Evolutionary conservation across 768 basidiomycete species (phyloP), one percentile per base, ranked within the genome.

Genomic region (Kwoniella bestiolae): DNA sequence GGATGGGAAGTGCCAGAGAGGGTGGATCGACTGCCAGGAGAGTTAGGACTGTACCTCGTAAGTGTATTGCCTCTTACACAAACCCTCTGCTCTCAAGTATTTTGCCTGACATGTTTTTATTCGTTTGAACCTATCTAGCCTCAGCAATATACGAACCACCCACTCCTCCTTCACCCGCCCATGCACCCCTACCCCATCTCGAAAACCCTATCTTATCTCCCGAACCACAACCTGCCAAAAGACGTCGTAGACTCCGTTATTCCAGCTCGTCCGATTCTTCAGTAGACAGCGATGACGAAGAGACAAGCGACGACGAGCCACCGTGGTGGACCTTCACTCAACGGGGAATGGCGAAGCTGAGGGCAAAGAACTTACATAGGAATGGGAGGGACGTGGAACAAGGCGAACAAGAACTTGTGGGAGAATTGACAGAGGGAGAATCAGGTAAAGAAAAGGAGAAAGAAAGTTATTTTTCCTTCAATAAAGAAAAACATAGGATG

Each of bases 241-340:
- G 58, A 18, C 59, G 66, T 25, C 66, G 25, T 5, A 26, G 50
- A 46, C 16, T 70, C 8, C 56, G 66, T 11, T 72, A 72, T 41
- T 68, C 71, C 12, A 59, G 49, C 23, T 70, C 70, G n/a, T 64
- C 66, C 21, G 66, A 57, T 44, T 72, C 71, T 2, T 46, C 58
- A 6, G 65, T 51, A 11, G 67, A 65, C 26, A 52, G 31, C 14
- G 63, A 62, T 26, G 64, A 70, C 31, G 55, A n/a, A n/a, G n/a
- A 50, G 34, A 21, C 18, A 1, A 57, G 56, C 28, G 75, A 76
- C 44, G 72, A 74, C 11, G 75, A 76, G 23, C 66, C 70, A 2
- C 75, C 75, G 23, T 77, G 70, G 70, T 77, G 75, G 75, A 72
- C 73, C 0, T 77, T 77, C 49, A 77, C 75, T 0, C 56, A 64